Percentiles rank a stretch among this genome's conserved stretches.
Conservation (phyloP, 257 asterid species). For the Coffea canephora region DNA sequence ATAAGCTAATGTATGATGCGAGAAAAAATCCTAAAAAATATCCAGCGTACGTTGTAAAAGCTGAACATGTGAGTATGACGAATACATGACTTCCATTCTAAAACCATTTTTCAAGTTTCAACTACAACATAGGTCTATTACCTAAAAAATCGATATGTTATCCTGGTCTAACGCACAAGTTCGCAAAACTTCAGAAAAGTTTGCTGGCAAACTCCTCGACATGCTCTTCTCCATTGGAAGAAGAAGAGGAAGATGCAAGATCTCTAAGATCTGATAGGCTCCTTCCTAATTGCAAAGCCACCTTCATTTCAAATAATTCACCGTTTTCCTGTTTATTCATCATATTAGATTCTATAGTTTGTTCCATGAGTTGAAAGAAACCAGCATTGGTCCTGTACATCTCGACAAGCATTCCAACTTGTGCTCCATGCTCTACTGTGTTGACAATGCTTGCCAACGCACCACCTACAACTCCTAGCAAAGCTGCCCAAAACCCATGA, state of each 20-base stretch:
- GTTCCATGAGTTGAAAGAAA: slow-evolving; percentile 58
- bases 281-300: slow-evolving; percentile 67
- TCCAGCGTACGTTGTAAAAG: too few relatives aligned
- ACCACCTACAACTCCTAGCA: slow-evolving; percentile 51
- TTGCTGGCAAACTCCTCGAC: slow-evolving; percentile 21
- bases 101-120: too few relatives aligned
- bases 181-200: neutral
- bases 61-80: too few relatives aligned
- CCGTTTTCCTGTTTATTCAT: slow-evolving; percentile 20
- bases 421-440: slow-evolving; percentile 68
- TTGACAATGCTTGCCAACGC: slow-evolving; percentile 65
- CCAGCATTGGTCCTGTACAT: slow-evolving; percentile 80
- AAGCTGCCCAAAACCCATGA: slow-evolving; percentile 35
- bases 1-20: too few relatives aligned
- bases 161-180: too few relatives aligned
- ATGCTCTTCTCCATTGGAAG: neutral
- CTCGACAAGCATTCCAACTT: slow-evolving; percentile 85
- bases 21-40: too few relatives aligned
- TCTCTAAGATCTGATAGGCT: slow-evolving; percentile 60
- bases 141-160: too few relatives aligned
- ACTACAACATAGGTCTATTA: too few relatives aligned
- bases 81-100: too few relatives aligned
- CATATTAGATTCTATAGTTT: slow-evolving; percentile 44
- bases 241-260: slow-evolving; percentile 29
- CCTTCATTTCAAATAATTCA: slow-evolving; percentile 47